A percentile compares a stretch with the other conserved stretches of the same genome.
These are phyloP conservation scores for Pecoramyces ruminantium DNA, from an alignment of 192 early-diverging fungal species.

Conservation along the genomic window DNA sequence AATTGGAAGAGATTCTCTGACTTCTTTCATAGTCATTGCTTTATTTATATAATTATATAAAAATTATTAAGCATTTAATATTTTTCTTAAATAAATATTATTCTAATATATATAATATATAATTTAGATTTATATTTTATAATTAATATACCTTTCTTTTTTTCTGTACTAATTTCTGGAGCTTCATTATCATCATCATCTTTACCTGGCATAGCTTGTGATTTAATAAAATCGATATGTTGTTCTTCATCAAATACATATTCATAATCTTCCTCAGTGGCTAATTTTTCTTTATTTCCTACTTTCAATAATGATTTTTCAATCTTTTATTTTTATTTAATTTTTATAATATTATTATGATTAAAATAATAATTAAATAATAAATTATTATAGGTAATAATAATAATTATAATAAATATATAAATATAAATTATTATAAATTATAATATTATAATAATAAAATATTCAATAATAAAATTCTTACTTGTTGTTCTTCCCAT, in stretches of 20 bases:
- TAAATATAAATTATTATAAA: background rate
- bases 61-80: constrained; percentile 2
- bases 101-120: too few species aligned
- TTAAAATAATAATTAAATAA: too few species aligned
- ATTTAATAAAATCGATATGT: constrained; percentile 77
- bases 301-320: constrained; percentile 26
- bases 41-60: constrained; percentile 4
- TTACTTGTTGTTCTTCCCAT: constrained; percentile 80
- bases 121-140: constrained; percentile 42
- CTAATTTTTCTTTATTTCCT: constrained; percentile 15
- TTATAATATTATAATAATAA: too few species aligned
- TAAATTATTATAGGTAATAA: too few species aligned
- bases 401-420: background rate
- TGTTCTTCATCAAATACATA: constrained; percentile 83
- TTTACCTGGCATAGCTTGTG: constrained; percentile 37
- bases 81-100: background rate
- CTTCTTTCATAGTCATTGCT: constrained; percentile 46
- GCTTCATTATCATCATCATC: constrained; percentile 24
- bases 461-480: too few species aligned
- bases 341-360: too few species aligned
- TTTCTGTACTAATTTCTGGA: constrained; percentile 24
- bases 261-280: constrained; percentile 50
- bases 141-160: constrained; percentile 20
- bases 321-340: constrained; percentile 15
- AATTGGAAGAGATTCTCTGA: constrained; percentile 79